phyloP scores from a whole-genome alignment of 176 grass and related monocot species.

The Musa itinerans region DNA sequence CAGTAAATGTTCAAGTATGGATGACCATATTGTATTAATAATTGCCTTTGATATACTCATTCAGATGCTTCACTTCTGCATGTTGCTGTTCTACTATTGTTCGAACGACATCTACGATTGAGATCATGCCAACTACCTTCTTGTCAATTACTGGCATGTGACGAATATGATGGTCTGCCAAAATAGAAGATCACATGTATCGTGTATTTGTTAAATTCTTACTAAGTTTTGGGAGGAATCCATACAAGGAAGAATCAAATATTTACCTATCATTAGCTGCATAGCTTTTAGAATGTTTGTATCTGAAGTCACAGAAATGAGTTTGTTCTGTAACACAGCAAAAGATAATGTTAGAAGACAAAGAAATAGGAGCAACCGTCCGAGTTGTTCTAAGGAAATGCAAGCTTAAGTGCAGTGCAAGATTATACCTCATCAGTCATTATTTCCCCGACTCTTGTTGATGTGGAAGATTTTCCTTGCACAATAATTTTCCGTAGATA shows the following conservation, averaged over 20 bases:
- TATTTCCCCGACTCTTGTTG: conserved; percentile 65
- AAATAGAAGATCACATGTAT: background rate
- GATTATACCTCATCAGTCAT: conserved; percentile 82
- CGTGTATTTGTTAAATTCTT: background rate
- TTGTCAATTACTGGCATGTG: conserved; percentile 82
- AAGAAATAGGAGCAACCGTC: background rate
- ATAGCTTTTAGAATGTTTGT: conserved; percentile 79
- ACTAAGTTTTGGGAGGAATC: background rate
- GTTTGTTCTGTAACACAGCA: conserved; percentile 38
- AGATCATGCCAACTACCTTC: conserved; percentile 75
- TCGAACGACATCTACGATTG: conserved; percentile 71
- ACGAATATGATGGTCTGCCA: conserved; percentile 62
- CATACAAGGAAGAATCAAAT: background rate
- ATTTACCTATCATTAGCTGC: conserved; percentile 79
- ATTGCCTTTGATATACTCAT: conserved; percentile 73
- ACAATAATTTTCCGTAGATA: conserved; percentile 67
- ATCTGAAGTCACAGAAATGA: conserved; percentile 49
- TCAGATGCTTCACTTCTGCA: conserved; percentile 66
- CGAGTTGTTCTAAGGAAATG: too few relatives aligned
- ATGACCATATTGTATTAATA: conserved; percentile 38
- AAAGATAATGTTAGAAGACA: background rate
- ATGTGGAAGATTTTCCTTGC: conserved; percentile 41
- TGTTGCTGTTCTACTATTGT: conserved; percentile 71
- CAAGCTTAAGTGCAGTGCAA: background rate
- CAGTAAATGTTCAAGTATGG: too few relatives aligned